Base-by-base conservation (phyloP, 305 asterid genomes). In the Solanum hybrid region DNA sequence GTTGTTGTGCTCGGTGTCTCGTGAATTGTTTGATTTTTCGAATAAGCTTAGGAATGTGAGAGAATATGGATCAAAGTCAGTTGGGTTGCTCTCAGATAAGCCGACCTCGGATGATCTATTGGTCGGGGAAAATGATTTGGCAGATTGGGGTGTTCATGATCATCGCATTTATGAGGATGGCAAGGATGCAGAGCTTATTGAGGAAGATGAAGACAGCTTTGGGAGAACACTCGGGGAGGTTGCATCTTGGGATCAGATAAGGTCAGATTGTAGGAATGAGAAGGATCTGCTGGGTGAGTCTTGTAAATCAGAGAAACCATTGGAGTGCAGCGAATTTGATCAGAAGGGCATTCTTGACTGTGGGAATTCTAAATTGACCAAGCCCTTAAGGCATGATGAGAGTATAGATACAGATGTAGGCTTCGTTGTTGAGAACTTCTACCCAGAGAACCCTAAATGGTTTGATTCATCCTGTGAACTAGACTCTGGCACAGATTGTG, bases 211-310 rank as follows among this genome's bases (percentile, higher is more conserved):
- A 92, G 99, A 96, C 93, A 96, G 99, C 92, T 96, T 97, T 83
- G 99, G 97, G 87, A 94, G 98, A 92, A 94, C 99, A 13, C 98
- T 97, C 37, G 98, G 98, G 86, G 99, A 97, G 92, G 98, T 97
- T 93, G 98, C 97, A 91, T 94, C 98, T 40, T 97, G 99, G 99
- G 99, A 93, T 92, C 97, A 92, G 91, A 94, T 97, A 95, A 93
- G 98, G 93, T 40, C 94, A 8, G 95, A 90, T 80, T 92, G 97
- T 92, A 91, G 95, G 91, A 91, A 90, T 39, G 96, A 93, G 94
- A 96, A 93, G 93, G 95, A 94, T 94, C 93, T 96, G 84, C 96
- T 96, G 12, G 94, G 94, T 24, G 98, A 94, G 85, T 90, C 93
- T 88, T 97, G 98, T 92, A 97, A 97, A 92, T 94, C 95, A 24